phyloP scores from a whole-genome alignment of 2,329 filamentous ascomycete species.

The Ceratocystis variospora region DNA sequence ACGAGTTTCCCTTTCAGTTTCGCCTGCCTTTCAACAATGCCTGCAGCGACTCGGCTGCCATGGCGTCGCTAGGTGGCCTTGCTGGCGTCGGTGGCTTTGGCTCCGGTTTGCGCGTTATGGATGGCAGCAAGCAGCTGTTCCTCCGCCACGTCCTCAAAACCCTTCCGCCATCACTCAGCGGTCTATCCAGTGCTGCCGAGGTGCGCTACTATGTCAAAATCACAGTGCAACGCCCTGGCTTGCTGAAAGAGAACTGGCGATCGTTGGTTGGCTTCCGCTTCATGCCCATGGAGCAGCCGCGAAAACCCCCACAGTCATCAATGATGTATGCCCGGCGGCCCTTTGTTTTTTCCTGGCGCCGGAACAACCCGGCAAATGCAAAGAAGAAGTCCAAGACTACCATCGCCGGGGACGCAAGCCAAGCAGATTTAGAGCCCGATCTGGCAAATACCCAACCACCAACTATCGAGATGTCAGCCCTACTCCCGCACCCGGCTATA shows the following conservation, averaged over 20 bases:
- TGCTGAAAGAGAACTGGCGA: conserved; percentile 84
- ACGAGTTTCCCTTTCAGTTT: conserved; percentile 66
- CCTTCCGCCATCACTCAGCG: conserved; percentile 76
- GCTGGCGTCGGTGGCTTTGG: conserved; percentile 40
- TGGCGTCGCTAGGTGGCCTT: conserved; percentile 41
- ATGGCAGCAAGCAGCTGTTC: conserved; percentile 48
- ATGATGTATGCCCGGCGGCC: conserved; percentile 74
- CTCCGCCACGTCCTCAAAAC: conserved; percentile 67
- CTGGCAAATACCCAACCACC: conserved; percentile 34
- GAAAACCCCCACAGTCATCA: conserved; percentile 50
- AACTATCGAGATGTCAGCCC: conserved; percentile 60
- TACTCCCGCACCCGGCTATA: conserved; percentile 74
- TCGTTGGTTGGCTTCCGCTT: conserved; percentile 61
- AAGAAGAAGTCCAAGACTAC: conserved; percentile 16
- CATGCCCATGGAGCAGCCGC: conserved; percentile 80
- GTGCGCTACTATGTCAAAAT: conserved; percentile 91
- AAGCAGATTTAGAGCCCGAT: conserved; percentile 8
- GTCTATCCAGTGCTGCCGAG: conserved; percentile 74
- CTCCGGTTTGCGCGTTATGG: conserved; percentile 44
- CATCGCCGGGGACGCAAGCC: background rate
- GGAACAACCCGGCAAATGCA: conserved; percentile 13
- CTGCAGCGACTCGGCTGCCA: conserved; percentile 42
- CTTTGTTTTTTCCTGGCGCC: conserved; percentile 40
- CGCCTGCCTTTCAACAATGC: conserved; percentile 66
- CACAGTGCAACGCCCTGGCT: conserved; percentile 75